phyloP scores from a whole-genome alignment of 2,329 filamentous ascomycete species.

The Aureobasidium sp. region DNA sequence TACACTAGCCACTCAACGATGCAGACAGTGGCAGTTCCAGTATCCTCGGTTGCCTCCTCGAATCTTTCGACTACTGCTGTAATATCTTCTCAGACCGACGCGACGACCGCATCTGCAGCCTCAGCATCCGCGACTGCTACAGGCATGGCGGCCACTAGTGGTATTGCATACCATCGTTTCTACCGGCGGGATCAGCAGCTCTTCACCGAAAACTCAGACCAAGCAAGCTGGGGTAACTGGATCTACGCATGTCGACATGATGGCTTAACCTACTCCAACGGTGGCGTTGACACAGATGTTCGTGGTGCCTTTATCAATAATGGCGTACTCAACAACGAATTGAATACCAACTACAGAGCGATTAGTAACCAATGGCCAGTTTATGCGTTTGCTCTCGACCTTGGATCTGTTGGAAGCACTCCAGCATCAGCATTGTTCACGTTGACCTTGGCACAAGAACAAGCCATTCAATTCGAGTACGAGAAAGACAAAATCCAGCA shows the following conservation, averaged over 20 bases:
- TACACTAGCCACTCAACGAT: neutral
- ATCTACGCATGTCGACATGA: slow-evolving; percentile 43
- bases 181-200: slow-evolving; percentile 24
- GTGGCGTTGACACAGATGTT: slow-evolving; percentile 35
- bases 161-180: slow-evolving; percentile 24
- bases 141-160: neutral
- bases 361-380: slow-evolving; percentile 43
- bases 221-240: slow-evolving; percentile 46
- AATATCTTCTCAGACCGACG: neutral
- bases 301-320: slow-evolving; percentile 38
- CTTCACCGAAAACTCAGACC: slow-evolving; percentile 41
- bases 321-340: slow-evolving; percentile 37
- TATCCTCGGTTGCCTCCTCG: neutral
- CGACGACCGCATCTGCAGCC: neutral
- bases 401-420: slow-evolving; percentile 36
- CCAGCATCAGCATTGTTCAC: slow-evolving; percentile 38
- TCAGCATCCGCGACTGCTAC: neutral
- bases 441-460: slow-evolving; percentile 42
- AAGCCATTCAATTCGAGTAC: slow-evolving; percentile 45
- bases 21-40: neutral
- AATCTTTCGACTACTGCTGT: neutral
- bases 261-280: slow-evolving; percentile 40
- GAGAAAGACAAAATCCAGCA: slow-evolving; percentile 28
- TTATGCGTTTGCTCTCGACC: slow-evolving; percentile 44
- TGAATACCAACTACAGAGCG: slow-evolving; percentile 41